phyloP scores from a whole-genome alignment of 257 asterid genomes.

The Rehmannia glutinosa region DNA sequence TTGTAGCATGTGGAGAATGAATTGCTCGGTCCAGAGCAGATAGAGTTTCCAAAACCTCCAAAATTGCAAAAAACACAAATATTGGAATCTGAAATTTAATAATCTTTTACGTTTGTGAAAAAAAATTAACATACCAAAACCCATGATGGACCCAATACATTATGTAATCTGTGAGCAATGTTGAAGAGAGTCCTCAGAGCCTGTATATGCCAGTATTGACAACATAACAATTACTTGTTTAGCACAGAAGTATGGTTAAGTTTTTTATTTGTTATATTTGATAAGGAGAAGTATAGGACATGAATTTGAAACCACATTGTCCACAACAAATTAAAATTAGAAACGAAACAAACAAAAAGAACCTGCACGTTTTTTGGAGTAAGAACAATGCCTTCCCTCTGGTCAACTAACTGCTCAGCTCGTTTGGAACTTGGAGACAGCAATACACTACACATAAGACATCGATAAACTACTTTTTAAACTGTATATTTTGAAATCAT shows the following conservation, averaged over 20 bases:
- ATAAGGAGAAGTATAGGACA: no score
- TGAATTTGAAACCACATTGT: no score
- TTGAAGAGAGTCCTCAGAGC: constrained; percentile 97
- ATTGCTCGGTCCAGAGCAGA: constrained; percentile 95
- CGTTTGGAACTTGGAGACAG: constrained; percentile 82
- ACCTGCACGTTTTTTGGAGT: constrained; percentile 99
- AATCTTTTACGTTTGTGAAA: background rate
- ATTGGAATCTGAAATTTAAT: constrained; percentile 17
- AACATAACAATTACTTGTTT: constrained; percentile 10
- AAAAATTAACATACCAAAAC: constrained; percentile 68
- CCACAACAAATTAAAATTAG: background rate
- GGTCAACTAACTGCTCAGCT: constrained; percentile 65
- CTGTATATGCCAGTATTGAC: constrained; percentile 35
- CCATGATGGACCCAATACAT: constrained; percentile 98
- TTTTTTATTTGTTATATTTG: no score
- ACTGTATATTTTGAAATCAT: constrained; percentile 1
- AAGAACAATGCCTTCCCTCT: constrained; percentile 79
- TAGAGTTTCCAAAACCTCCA: constrained; percentile 91
- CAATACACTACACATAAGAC: constrained; percentile 48
- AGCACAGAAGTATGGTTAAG: constrained; percentile 1
- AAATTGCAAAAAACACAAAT: constrained; percentile 14
- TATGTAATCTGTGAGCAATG: constrained; percentile 90
- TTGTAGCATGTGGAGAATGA: constrained; percentile 96
- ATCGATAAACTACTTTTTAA: constrained; percentile 8
- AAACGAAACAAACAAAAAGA: constrained; percentile 1